A percentile compares a stretch with the other conserved stretches of the same genome.
Conservation (phyloP, 2,329 filamentous ascomycete genomes). For the Talaromyces amestolkiae region DNA sequence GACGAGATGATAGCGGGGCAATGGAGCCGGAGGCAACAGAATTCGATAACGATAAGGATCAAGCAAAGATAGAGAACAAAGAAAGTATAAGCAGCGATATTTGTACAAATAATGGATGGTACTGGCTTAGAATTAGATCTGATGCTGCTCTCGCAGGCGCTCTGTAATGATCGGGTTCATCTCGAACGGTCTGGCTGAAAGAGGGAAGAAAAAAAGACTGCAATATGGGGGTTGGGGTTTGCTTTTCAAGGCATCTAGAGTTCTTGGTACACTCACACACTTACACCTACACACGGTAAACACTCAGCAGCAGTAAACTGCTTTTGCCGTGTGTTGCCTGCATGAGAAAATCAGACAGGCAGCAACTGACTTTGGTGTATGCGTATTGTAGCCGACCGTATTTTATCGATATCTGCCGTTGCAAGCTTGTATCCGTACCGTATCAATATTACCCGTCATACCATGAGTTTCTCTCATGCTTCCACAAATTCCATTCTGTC, state of each 20-base stretch:
- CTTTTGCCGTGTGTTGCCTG: not conserved
- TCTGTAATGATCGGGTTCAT: conserved; percentile 9
- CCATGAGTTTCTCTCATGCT: conserved; percentile 8
- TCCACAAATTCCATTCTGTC: not conserved
- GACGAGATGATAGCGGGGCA: conserved; percentile 10
- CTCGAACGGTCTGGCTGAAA: conserved; percentile 10
- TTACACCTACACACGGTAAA: not conserved
- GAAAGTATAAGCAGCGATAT: not conserved
- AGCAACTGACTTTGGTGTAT: not conserved
- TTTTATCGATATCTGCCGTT: not conserved
- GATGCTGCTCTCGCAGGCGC: conserved; percentile 12
- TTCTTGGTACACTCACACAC: not conserved
- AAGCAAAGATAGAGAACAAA: not conserved
- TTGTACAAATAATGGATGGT: not conserved
- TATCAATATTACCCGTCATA: not conserved
- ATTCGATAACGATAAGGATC: conserved; percentile 3
- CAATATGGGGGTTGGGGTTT: not conserved
- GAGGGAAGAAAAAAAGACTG: not conserved
- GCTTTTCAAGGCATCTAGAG: not conserved
- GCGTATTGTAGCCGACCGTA: not conserved
- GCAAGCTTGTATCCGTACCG: not conserved
- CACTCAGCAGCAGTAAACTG: not conserved
- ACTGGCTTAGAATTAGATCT: not conserved
- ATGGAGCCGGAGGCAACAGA: conserved; percentile 7
- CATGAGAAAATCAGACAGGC: not conserved